Evolutionary conservation across 1,139 yeast genomes (phyloP), one percentile per base, ranked within the genome.

Genomic region (Yamadazyma sp.): DNA sequence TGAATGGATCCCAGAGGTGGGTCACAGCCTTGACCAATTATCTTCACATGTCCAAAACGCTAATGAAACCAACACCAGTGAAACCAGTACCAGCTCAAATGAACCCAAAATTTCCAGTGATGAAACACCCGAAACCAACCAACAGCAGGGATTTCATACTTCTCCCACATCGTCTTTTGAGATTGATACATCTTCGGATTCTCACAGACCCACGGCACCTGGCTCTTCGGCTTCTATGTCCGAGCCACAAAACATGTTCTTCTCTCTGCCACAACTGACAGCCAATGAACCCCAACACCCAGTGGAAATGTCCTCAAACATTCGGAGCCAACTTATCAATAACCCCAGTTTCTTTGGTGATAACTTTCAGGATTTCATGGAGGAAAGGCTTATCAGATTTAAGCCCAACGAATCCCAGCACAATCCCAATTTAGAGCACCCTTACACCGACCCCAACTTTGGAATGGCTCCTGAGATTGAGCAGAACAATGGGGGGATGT

Each of bases 371-470:
- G 67, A 65, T 10, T 61, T 59, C 33, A 70, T 78, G 75, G 84
- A 79, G 46, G 77, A 74, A 14, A 58, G 76, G 31, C 50, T 79
- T 36, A 55, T 73, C 1, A 58, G 81, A 32, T 80, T 81, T 77
- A 64, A 74, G 39, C 78, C 82, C 2, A 62, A 71, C 4, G 65
- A 61, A 7, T 70, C 79, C 0, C 73, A 73, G 29, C 67, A 62
- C 32, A 65, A 60, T 34, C 55, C 59, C 18, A 70, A 64, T 7
- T 48, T 64, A 0, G 44, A 35, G 8, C 36, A 40, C 21, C 37
- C 37, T 12, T 34, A 34, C 16, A 16, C 31, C 17, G 21, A 24
- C 14, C 18, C 26, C 13, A 22, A 20, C 18, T 31, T 21, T 31
- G 33, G 33, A 14, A 12, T 11, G 6, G 20, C 11, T 13, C 4